phyloP scores from a whole-genome alignment of 768 basidiomycete genomes.

The Gelatoporia subvermispora region DNA sequence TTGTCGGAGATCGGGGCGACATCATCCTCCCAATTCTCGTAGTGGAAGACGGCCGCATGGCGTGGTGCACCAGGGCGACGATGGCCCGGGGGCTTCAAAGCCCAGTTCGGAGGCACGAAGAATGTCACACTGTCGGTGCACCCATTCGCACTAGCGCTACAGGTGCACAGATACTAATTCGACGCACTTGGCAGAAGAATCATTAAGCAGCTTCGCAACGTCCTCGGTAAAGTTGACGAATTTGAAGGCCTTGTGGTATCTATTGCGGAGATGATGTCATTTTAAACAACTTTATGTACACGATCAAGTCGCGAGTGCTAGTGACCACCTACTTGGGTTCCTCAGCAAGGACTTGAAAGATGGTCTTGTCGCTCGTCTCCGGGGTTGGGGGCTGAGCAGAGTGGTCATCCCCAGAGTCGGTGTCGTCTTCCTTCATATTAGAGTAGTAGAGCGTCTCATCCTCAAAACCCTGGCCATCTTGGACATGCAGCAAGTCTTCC shows the following conservation, averaged over 20 bases:
- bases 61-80: conserved; percentile 5
- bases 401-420: neutral
- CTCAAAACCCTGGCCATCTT: too few relatives aligned
- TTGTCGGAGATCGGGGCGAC: neutral
- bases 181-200: conserved; percentile 32
- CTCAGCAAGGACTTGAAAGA: conserved; percentile 25
- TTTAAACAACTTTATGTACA: too few relatives aligned
- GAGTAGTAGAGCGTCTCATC: too few relatives aligned
- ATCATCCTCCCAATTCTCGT: conserved; percentile 4
- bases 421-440: too few relatives aligned
- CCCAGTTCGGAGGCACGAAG: conserved; percentile 47
- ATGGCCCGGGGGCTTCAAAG: conserved; percentile 27
- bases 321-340: conserved; percentile 15
- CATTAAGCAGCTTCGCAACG: conserved; percentile 33
- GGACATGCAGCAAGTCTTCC: too few relatives aligned
- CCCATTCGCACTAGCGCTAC: neutral
- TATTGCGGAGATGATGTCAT: conserved; percentile 8
- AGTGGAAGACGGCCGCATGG: neutral
- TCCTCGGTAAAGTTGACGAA: conserved; percentile 36
- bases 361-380: conserved; percentile 13
- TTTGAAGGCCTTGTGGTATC: conserved; percentile 38
- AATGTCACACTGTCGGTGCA: conserved; percentile 41
- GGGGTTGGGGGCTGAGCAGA: neutral
- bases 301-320: too few relatives aligned
- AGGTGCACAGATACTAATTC: neutral